Conservation (phyloP, 805 yeast species). For the Saturnispora besseyi region DNA sequence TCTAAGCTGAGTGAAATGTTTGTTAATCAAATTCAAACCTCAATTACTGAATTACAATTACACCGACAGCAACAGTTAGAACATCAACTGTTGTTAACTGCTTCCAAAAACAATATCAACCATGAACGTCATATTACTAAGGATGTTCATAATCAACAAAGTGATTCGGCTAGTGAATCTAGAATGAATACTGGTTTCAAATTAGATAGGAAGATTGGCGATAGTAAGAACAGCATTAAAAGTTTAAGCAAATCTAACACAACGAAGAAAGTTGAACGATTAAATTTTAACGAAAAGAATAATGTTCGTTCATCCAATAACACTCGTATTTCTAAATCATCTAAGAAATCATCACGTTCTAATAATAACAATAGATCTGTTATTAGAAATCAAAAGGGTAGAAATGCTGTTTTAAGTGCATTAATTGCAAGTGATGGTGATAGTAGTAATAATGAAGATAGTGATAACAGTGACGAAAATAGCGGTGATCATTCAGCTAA, state of each 20-base stretch:
- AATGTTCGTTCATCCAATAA: background rate
- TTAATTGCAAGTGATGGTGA: constrained; percentile 2
- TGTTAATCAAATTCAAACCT: background rate
- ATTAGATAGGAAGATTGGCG: background rate
- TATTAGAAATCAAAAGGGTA: background rate
- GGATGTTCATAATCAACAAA: background rate
- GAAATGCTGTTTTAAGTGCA: background rate
- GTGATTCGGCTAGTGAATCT: background rate
- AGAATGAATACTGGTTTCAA: background rate
- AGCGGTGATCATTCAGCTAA: background rate
- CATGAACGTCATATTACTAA: background rate
- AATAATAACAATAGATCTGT: background rate
- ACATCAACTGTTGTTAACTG: background rate
- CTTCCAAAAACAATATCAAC: background rate
- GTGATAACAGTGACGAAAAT: background rate
- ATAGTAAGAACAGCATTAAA: background rate
- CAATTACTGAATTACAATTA: background rate
- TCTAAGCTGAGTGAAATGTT: constrained; percentile 2
- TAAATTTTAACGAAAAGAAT: background rate
- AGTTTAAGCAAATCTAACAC: background rate
- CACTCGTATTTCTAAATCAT: background rate
- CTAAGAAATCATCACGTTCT: background rate
- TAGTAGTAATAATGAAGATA: background rate
- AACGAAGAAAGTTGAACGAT: background rate
- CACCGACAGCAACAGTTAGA: constrained; percentile 1